Conservation (phyloP, 768 basidiomycete genomes). For the Suillus ampliporus region DNA sequence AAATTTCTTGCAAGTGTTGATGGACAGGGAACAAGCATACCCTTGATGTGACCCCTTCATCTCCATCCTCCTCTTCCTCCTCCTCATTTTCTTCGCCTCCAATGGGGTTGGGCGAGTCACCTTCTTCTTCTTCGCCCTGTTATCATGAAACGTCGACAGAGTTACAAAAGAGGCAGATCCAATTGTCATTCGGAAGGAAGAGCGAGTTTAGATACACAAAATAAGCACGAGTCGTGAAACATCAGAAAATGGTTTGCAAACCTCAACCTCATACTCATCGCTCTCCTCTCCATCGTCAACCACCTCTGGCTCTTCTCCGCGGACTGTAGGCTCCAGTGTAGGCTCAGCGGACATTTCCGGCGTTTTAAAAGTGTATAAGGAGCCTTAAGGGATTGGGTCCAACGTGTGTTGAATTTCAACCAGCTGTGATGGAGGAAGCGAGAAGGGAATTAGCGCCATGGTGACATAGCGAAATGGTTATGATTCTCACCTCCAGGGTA, state of each 20-base stretch:
- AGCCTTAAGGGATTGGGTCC: slow-evolving; percentile 12
- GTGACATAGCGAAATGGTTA: slow-evolving; percentile 14
- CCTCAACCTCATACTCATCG: slow-evolving; percentile 33
- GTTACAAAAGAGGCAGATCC: background rate
- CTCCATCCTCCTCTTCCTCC: slow-evolving; percentile 25
- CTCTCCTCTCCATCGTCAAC: slow-evolving; percentile 31
- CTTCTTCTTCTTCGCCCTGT: slow-evolving; percentile 27
- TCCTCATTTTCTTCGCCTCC: slow-evolving; percentile 19
- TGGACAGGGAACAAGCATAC: slow-evolving; percentile 17
- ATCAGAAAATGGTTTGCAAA: slow-evolving; percentile 14
- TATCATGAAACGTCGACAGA: background rate
- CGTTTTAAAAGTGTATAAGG: slow-evolving; percentile 7
- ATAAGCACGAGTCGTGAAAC: background rate
- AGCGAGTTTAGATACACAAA: slow-evolving; percentile 1
- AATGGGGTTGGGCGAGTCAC: background rate
- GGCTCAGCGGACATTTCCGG: slow-evolving; percentile 29
- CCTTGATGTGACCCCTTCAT: slow-evolving; percentile 3
- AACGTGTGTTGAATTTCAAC: slow-evolving; percentile 8
- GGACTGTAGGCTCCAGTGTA: slow-evolving; percentile 15
- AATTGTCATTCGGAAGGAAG: background rate
- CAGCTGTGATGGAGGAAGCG: slow-evolving; percentile 13
- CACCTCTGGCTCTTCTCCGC: slow-evolving; percentile 15
- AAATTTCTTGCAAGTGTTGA: slow-evolving; percentile 9
- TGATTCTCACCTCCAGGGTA: slow-evolving; percentile 2
- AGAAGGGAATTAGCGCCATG: slow-evolving; percentile 20